Conservation (phyloP, 2,329 filamentous ascomycete genomes). For the Coniochaeta sp. region DNA sequence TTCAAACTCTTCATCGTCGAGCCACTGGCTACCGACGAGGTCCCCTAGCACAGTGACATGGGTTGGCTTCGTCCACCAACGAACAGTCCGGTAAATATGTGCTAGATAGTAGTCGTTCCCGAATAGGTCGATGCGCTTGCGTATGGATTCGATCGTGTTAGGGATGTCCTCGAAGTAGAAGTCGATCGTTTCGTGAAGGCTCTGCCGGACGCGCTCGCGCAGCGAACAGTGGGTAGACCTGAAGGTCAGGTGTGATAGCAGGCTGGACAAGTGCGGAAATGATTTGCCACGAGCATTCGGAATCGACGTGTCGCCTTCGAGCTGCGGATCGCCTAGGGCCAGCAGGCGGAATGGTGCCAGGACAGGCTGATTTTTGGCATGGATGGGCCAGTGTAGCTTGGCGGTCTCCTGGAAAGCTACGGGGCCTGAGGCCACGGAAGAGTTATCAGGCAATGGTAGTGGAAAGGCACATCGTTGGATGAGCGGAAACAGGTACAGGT, state of each 20-base stretch:
- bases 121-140: conserved; percentile 79
- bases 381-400: conserved; percentile 26
- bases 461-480: conserved; percentile 79
- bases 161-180: conserved; percentile 62
- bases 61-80: conserved; percentile 79
- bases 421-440: conserved; percentile 8
- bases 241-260: conserved; percentile 39
- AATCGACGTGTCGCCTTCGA: conserved; percentile 86
- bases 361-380: conserved; percentile 11
- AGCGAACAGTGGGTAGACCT: conserved; percentile 36
- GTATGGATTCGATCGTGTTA: conserved; percentile 54
- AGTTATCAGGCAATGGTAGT: conserved; percentile 25
- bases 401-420: conserved; percentile 30
- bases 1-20: conserved; percentile 76
- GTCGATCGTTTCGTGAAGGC: conserved; percentile 52
- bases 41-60: conserved; percentile 88
- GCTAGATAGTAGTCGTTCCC: conserved; percentile 94
- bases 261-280: conserved; percentile 45
- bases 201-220: conserved; percentile 43
- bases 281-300: conserved; percentile 46
- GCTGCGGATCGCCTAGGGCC: conserved; percentile 82
- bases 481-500: conserved; percentile 82
- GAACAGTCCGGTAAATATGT: conserved; percentile 78
- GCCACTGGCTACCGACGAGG: conserved; percentile 91
- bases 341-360: conserved; percentile 77